Evolutionary conservation across 768 basidiomycete genomes (phyloP), one percentile per base, ranked within the genome.

Genomic region (Tulasnella sp.): DNA sequence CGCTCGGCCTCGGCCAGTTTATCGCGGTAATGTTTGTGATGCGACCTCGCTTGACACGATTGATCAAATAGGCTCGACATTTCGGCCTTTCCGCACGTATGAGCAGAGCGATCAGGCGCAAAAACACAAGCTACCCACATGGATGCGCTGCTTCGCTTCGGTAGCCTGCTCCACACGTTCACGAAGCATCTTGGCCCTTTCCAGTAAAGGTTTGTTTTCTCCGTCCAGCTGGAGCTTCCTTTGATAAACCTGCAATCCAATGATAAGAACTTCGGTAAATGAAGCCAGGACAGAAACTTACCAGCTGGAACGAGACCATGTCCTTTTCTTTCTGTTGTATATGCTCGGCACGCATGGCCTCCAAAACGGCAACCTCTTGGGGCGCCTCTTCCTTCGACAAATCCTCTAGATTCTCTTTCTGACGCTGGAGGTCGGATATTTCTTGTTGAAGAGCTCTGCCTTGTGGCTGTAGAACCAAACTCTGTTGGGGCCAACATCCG

Each of bases 351-450:
- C 14, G 48, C 42, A 50, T 42, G 84, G 89, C 41, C 82, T 92
- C 93, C 82, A 93, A 86, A 20, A 88, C 89, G 28, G 89, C 87
- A n/a, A 93, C 87, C 82, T 89, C 89, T 9, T 89, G 90, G 1
- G 93, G 92, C 84, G 93, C 86, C 18, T 93, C 92, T 28, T 93
- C 92, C 80, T 92, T 93, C 18, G 89, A 88, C 81, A 93, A 92
- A 9, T 79, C 64, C 69, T 82, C 42, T 12, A 83, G 34, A 22
- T 48, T 28, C 24, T 64, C 46, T 41, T 77, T 76, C 40, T 72
- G 16, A 3, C 46, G 31, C 54, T 50, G 78, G 42, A 76, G 74
- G 24, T n/a, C 3, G 37, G n/a, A 31, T 48, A 77, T 80, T 12
- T 77, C 28, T 0, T 44, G 1, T 20, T 75, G 41, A n/a, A 80